Evolutionary conservation across 2,329 filamentous ascomycete species (phyloP), one percentile per base, ranked within the genome.

Genomic region (Clonostachys sp.): DNA sequence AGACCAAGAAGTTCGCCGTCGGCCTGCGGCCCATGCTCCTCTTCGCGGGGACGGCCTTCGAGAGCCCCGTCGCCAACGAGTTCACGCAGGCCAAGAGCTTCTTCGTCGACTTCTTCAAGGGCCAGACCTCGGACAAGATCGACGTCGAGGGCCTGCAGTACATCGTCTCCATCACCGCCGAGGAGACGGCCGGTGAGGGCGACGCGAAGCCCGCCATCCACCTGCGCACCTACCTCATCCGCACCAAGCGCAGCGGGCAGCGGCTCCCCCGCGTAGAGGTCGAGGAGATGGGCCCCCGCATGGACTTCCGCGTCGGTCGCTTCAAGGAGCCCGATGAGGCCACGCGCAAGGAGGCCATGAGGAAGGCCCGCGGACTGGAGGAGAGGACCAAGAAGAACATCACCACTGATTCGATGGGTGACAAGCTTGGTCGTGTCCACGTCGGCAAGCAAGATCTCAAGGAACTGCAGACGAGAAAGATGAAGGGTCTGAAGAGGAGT

Each of bases 91-190:
- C 91, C 47, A 96, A 95, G 77, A 89, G 81, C 64, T 75, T 97
- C 63, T 80, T 99, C 50, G 72, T 89, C 51, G 94, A 99, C 70
- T 84, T 97, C 62, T 97, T 99, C 78, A 86, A 86, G 65, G 91
- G 91, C 42, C 72, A 76, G 41, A 78, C 86, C 6, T 78, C 84
- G 13, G 79, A 85, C 61, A 89, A 89, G 71, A 85, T 99, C 49
- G 94, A 99, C 69, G 92, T 97, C 46, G 91, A 96, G 69, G 94
- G 94, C 17, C 71, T 99, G 61, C 91, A 95, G 69, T 96, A 95
- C 71, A 79, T 96, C 56, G 80, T 99, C 51, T 86, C 85, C 60
- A 80, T 96, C 55, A 84, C 80, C 30, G 91, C 89, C 5, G 84
- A 87, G 56, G 88, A 92, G 60, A 70, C 62, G 12, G 58, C 61